Evolutionary conservation across 2,329 filamentous ascomycete genomes (phyloP).

Genomic region (Neoscytalidium dimidiatum): DNA sequence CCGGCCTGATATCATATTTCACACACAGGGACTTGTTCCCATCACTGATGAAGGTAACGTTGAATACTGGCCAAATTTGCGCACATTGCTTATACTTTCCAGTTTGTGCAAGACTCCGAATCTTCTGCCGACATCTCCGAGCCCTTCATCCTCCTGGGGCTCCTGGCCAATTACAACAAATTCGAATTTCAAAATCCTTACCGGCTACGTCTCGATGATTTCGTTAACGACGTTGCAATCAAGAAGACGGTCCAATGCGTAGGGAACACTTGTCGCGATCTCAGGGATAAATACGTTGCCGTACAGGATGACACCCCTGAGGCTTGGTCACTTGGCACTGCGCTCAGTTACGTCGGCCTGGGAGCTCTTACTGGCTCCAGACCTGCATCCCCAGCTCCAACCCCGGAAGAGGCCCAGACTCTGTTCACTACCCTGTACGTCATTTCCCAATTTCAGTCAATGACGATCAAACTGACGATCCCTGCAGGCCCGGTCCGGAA

Average conservation of each 20-base stretch:
- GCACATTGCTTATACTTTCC: slow-evolving; percentile 21
- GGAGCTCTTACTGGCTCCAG: slow-evolving; percentile 71
- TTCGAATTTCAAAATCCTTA: slow-evolving; percentile 99
- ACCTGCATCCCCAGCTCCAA: slow-evolving; percentile 52
- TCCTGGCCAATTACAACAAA: slow-evolving; percentile 97
- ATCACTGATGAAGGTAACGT: slow-evolving; percentile 80
- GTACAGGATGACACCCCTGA: slow-evolving; percentile 89
- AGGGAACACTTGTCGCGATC: slow-evolving; percentile 67
- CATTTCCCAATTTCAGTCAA: neutral
- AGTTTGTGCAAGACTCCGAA: slow-evolving; percentile 82
- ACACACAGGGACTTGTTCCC: slow-evolving; percentile 94
- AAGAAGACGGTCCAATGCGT: slow-evolving; percentile 77
- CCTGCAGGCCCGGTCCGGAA: slow-evolving; percentile 70
- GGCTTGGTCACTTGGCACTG: slow-evolving; percentile 80
- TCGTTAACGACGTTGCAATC: slow-evolving; percentile 89
- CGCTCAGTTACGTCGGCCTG: slow-evolving; percentile 81
- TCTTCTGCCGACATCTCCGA: slow-evolving; percentile 62
- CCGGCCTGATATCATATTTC: slow-evolving; percentile 90
- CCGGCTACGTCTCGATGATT: slow-evolving; percentile 86
- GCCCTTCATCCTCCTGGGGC: slow-evolving; percentile 79
- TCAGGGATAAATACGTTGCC: slow-evolving; percentile 77
- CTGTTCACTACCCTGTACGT: slow-evolving; percentile 41
- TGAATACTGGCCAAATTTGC: too few relatives aligned
- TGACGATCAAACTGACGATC: slow-evolving; percentile 12
- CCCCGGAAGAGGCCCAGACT: slow-evolving; percentile 77